Evolutionary conservation across 2,329 filamentous ascomycete species (phyloP).

Genomic region (Fusarium pilosicola): DNA sequence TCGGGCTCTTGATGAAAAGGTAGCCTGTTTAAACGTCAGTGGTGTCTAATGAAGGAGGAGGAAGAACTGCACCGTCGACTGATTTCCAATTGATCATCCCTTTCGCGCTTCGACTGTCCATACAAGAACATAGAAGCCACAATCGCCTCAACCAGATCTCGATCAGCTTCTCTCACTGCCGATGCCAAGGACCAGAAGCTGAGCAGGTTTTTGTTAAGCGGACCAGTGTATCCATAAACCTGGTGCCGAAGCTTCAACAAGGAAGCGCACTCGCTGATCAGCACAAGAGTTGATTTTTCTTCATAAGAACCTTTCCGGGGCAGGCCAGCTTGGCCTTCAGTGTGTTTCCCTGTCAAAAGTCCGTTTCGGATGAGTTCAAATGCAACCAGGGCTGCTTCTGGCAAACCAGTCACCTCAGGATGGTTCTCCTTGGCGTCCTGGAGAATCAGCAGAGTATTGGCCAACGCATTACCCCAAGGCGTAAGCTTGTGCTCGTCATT

Average conservation of each 20-base stretch:
- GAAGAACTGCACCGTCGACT: constrained; percentile 70
- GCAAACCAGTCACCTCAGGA: constrained; percentile 61
- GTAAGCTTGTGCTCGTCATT: constrained; percentile 83
- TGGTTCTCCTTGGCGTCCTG: constrained; percentile 61
- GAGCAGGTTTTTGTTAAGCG: constrained; percentile 88
- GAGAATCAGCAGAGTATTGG: constrained; percentile 72
- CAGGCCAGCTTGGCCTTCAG: constrained; percentile 64
- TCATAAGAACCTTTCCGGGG: constrained; percentile 70
- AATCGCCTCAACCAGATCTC: constrained; percentile 86
- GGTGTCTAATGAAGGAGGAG: neutral
- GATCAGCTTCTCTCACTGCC: constrained; percentile 79
- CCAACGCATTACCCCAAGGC: constrained; percentile 82
- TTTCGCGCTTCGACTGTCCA: constrained; percentile 78
- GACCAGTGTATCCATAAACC: constrained; percentile 90
- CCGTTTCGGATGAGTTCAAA: constrained; percentile 86
- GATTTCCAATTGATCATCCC: constrained; percentile 73
- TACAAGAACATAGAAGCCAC: constrained; percentile 83
- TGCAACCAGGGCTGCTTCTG: constrained; percentile 83
- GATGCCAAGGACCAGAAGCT: constrained; percentile 86
- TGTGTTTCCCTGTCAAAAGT: constrained; percentile 76
- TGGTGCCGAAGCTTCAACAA: constrained; percentile 85
- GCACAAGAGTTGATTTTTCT: constrained; percentile 79
- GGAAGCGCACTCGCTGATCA: constrained; percentile 88
- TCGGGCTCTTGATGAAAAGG: constrained; percentile 77
- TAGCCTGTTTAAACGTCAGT: constrained; percentile 55